A percentile compares a stretch with the other conserved stretches of the same genome.
phyloP scores from a whole-genome alignment of 1,284 basidiomycete species.

The Austroboletus novae-zelandiae region DNA sequence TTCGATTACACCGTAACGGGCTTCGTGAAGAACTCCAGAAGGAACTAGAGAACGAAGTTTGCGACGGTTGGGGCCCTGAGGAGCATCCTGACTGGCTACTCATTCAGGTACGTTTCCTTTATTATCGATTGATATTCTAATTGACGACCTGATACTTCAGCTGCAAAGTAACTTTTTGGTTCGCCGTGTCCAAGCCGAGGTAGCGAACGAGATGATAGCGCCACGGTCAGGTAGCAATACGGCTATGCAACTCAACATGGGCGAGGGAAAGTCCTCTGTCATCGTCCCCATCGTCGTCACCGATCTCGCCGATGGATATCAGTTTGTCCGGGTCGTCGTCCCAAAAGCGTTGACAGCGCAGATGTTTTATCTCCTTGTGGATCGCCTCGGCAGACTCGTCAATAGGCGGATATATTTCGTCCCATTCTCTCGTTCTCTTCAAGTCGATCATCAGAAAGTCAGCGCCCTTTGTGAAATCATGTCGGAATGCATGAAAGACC shows the following conservation, averaged over 20 bases:
- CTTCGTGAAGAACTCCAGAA: constrained; percentile 29
- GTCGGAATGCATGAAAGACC: constrained; percentile 36
- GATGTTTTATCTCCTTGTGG: constrained; percentile 50
- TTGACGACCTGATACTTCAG: constrained; percentile 21
- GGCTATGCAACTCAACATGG: constrained; percentile 55
- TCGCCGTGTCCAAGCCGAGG: constrained; percentile 39
- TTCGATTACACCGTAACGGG: constrained; percentile 4
- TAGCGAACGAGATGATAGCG: constrained; percentile 49
- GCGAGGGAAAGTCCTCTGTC: constrained; percentile 56
- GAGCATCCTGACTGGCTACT: constrained; percentile 43
- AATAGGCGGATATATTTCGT: constrained; percentile 46
- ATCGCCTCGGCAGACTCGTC: constrained; percentile 40
- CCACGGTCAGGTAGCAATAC: constrained; percentile 39
- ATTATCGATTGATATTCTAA: too few species aligned
- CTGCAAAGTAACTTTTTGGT: constrained; percentile 44
- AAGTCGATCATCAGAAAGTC: constrained; percentile 11
- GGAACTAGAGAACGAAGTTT: constrained; percentile 31
- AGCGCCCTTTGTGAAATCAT: constrained; percentile 31
- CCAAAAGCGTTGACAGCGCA: constrained; percentile 37
- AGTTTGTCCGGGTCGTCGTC: constrained; percentile 46
- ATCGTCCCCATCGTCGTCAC: constrained; percentile 46
- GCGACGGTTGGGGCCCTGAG: constrained; percentile 13
- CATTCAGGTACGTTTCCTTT: constrained; percentile 37
- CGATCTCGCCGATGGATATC: constrained; percentile 40
- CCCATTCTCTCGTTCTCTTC: constrained; percentile 44